Evolutionary conservation across 352 stramenopile genomes (phyloP).

Genomic region (Lagenidium giganteum): DNA sequence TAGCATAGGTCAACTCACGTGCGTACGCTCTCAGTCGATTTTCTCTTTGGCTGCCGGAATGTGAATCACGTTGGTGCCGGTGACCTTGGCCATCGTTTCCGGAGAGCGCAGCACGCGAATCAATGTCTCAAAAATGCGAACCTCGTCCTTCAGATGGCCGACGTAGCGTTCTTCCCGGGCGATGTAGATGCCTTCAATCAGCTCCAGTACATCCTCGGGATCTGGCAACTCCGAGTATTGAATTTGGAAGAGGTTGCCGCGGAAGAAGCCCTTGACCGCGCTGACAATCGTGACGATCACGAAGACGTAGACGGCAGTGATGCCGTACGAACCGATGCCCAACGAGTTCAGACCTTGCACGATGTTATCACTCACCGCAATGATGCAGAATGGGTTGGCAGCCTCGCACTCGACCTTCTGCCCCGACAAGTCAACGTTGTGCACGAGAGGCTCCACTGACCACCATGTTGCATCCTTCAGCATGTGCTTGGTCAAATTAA

Average conservation of each 20-base stretch:
- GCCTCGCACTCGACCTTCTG: conserved; percentile 36
- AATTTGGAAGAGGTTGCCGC: conserved; percentile 52
- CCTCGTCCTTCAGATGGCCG: conserved; percentile 72
- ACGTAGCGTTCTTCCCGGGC: conserved; percentile 69
- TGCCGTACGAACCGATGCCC: conserved; percentile 63
- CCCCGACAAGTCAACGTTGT: conserved; percentile 3
- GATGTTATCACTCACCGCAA: conserved; percentile 72
- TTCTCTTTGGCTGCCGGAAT: conserved; percentile 71
- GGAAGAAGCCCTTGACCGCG: conserved; percentile 63
- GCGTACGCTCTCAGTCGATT: conserved; percentile 45
- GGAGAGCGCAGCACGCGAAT: conserved; percentile 67
- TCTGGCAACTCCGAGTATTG: conserved; percentile 68
- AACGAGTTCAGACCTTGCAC: conserved; percentile 60
- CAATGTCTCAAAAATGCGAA: conserved; percentile 73
- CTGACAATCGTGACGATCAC: conserved; percentile 74
- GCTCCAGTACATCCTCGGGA: conserved; percentile 62
- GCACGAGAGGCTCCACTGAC: conserved; percentile 31
- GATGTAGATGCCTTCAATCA: conserved; percentile 79
- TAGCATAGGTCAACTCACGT: no score
- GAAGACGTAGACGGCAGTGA: conserved; percentile 74
- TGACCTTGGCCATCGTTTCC: conserved; percentile 70
- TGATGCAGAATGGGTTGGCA: conserved; percentile 48
- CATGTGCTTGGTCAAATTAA: conserved; percentile 46
- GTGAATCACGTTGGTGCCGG: conserved; percentile 70
- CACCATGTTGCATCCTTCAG: conserved; percentile 41